Conservation (phyloP, 495 filamentous ascomycete species). For the Penicillium flavigenum region DNA sequence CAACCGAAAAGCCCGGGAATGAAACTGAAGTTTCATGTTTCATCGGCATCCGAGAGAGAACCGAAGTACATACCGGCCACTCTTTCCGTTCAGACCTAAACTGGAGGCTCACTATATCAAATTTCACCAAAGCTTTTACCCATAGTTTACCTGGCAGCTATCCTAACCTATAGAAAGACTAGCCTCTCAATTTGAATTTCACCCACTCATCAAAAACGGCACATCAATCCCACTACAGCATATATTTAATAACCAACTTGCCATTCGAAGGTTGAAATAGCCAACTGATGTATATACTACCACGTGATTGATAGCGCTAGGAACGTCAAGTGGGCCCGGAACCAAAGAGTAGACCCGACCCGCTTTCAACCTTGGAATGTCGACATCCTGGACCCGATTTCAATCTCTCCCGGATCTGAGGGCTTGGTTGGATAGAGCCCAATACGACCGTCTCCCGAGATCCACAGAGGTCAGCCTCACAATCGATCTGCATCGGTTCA, state of each 20-base stretch:
- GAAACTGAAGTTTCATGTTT: neutral
- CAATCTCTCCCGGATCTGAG: constrained; percentile 2
- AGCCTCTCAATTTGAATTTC: neutral
- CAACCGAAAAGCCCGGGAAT: neutral
- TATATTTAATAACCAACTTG: too few species aligned
- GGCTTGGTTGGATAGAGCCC: neutral
- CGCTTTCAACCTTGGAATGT: constrained; percentile 4
- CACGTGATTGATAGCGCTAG: neutral
- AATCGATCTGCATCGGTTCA: neutral
- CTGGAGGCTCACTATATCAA: too few species aligned
- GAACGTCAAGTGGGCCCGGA: neutral
- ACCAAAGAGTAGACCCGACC: neutral
- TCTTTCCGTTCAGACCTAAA: neutral
- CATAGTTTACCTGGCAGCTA: neutral
- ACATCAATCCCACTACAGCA: neutral
- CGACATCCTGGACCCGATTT: neutral
- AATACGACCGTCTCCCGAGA: neutral
- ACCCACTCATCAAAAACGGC: neutral
- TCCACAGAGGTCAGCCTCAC: neutral
- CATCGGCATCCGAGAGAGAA: neutral
- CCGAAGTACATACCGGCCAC: too few species aligned
- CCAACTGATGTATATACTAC: neutral
- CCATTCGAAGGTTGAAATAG: neutral
- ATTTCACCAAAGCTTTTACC: neutral
- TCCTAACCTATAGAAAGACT: neutral